Evolutionary conservation across 2,329 filamentous ascomycete genomes (phyloP).

Genomic region (Penicillium hordei): DNA sequence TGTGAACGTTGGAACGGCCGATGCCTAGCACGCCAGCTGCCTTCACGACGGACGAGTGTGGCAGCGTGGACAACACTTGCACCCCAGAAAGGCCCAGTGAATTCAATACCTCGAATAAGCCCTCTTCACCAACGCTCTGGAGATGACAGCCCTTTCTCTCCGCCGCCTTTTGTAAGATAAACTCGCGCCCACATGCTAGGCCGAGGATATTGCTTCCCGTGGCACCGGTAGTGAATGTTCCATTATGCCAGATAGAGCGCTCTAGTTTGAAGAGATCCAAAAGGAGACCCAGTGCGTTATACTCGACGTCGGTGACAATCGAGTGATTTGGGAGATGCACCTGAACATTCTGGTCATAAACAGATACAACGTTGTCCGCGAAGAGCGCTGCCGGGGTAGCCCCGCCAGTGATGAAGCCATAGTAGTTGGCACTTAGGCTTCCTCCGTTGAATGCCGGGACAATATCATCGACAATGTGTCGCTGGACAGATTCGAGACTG

Average conservation of each 20-base stretch:
- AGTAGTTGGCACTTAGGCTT: slow-evolving; percentile 69
- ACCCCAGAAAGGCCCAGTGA: slow-evolving; percentile 65
- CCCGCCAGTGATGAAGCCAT: slow-evolving; percentile 86
- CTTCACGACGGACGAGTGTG: slow-evolving; percentile 81
- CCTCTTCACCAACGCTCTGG: slow-evolving; percentile 64
- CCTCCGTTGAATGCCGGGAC: slow-evolving; percentile 63
- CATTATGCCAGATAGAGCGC: slow-evolving; percentile 63
- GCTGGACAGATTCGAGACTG: slow-evolving; percentile 33
- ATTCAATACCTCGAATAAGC: slow-evolving; percentile 66
- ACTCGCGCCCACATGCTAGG: slow-evolving; percentile 69
- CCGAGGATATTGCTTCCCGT: slow-evolving; percentile 67
- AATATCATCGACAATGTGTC: slow-evolving; percentile 44
- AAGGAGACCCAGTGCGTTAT: slow-evolving; percentile 68
- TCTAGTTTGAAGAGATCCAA: slow-evolving; percentile 65
- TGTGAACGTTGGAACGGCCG: slow-evolving; percentile 66
- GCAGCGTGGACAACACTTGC: slow-evolving; percentile 75
- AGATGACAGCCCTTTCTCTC: slow-evolving; percentile 31
- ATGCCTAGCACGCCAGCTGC: slow-evolving; percentile 80
- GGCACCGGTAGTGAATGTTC: slow-evolving; percentile 74
- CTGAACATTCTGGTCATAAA: slow-evolving; percentile 78
- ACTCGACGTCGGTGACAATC: slow-evolving; percentile 74
- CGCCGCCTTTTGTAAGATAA: slow-evolving; percentile 45
- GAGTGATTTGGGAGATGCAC: slow-evolving; percentile 78
- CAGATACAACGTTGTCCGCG: slow-evolving; percentile 80
- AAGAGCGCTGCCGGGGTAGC: slow-evolving; percentile 74